phyloP scores from a whole-genome alignment of 2,329 filamentous ascomycete genomes.

The Xylaria sp. region DNA sequence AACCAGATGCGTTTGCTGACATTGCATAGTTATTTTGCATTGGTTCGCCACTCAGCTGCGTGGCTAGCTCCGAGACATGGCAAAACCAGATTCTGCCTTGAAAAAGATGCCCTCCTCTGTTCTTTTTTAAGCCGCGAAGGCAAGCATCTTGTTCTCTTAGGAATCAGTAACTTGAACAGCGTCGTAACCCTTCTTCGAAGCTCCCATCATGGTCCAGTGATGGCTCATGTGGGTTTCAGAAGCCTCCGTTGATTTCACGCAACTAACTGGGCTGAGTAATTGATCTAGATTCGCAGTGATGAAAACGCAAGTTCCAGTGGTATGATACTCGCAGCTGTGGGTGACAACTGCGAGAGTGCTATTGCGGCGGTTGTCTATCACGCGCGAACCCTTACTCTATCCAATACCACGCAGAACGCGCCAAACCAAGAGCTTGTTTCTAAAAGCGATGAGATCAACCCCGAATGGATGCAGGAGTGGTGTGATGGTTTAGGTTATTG shows the following conservation, averaged over 20 bases:
- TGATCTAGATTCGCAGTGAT: conserved; percentile 68
- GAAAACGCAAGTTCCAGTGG: conserved; percentile 58
- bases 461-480: conserved; percentile 82
- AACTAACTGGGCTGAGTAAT: not conserved
- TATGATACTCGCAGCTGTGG: conserved; percentile 72
- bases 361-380: conserved; percentile 86
- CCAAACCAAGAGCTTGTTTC: conserved; percentile 53
- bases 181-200: conserved; percentile 73
- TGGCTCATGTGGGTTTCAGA: conserved; percentile 63
- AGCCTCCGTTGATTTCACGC: conserved; percentile 6
- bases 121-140: conserved; percentile 78
- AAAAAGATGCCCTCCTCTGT: conserved; percentile 78
- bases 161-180: conserved; percentile 75
- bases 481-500: conserved; percentile 94
- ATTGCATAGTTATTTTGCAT: conserved; percentile 72
- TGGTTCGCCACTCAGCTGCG: conserved; percentile 78
- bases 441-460: conserved; percentile 55
- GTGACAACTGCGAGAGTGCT: conserved; percentile 74
- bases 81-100: conserved; percentile 66
- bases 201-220: conserved; percentile 67
- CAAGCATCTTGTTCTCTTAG: conserved; percentile 77
- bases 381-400: conserved; percentile 66
- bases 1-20: conserved; percentile 29
- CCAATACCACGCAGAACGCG: conserved; percentile 50
- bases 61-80: conserved; percentile 94